phyloP scores from a whole-genome alignment of 129 eudicot genomes.

The Flaveria bidentis region DNA sequence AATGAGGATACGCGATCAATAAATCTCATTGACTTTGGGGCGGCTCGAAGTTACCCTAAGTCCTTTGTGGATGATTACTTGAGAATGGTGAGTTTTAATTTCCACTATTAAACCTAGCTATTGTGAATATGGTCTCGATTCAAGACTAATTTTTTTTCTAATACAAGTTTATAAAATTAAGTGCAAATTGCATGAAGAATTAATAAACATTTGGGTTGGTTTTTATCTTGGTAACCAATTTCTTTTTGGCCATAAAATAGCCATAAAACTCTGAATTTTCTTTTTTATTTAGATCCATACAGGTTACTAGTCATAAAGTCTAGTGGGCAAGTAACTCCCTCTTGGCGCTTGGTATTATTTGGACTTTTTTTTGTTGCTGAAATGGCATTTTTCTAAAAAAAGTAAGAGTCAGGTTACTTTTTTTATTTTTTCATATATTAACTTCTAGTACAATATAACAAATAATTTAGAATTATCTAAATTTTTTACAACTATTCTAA shows the following conservation, averaged over 20 bases:
- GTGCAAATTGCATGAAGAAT: not conserved
- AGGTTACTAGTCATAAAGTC: not conserved
- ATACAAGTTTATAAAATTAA: no score
- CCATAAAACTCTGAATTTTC: not conserved
- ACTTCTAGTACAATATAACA: not conserved
- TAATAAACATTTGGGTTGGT: not conserved
- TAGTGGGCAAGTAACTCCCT: slow-evolving; percentile 1
- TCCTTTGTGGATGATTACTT: slow-evolving; percentile 79
- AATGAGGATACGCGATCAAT: slow-evolving; percentile 56
- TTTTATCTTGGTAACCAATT: not conserved
- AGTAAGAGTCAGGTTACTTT: not conserved
- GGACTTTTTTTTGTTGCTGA: not conserved
- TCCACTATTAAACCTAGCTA: slow-evolving; percentile 1
- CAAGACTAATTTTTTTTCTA: not conserved
- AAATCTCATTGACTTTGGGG: slow-evolving; percentile 96
- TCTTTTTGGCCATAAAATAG: not conserved
- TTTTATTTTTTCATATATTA: not conserved
- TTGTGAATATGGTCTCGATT: not conserved
- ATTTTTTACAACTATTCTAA: not conserved
- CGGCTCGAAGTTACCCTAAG: slow-evolving; percentile 85
- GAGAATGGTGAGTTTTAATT: slow-evolving; percentile 63
- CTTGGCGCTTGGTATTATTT: not conserved
- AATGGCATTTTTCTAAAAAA: not conserved
- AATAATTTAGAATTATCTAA: not conserved
- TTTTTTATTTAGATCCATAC: not conserved